phyloP scores from a whole-genome alignment of 306 rosid species.

The Ammopiptanthus mongolicus region DNA sequence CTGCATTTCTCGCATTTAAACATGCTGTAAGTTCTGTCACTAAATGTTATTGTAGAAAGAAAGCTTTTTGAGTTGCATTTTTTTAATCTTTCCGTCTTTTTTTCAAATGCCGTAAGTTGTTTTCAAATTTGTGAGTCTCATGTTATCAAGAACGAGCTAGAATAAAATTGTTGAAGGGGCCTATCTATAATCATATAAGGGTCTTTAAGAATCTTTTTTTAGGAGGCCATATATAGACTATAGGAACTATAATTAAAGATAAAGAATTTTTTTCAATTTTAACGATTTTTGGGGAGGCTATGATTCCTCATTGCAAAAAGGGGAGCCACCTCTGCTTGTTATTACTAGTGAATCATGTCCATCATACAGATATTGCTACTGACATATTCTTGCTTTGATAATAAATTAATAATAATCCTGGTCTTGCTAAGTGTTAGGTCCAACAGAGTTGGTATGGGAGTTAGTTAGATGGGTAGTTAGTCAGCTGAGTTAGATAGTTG shows the following conservation, averaged over 20 bases:
- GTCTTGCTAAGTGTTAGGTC: not conserved
- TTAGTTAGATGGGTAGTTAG: too few species aligned
- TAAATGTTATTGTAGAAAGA: not conserved
- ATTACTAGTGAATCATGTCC: conserved; percentile 16
- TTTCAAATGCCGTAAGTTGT: not conserved
- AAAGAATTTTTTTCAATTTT: not conserved
- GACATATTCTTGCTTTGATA: not conserved
- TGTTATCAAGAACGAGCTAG: not conserved
- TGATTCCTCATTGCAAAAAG: not conserved
- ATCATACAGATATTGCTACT: not conserved
- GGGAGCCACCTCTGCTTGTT: not conserved
- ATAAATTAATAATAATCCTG: not conserved
- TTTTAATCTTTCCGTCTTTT: conserved; percentile 1
- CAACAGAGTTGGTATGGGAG: too few species aligned
- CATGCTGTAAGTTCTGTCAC: conserved; percentile 63
- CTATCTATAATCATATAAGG: not conserved
- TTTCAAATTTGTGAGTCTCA: not conserved
- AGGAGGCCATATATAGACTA: not conserved
- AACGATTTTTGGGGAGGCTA: not conserved
- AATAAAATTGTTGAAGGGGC: not conserved
- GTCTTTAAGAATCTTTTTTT: not conserved
- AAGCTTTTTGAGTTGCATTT: not conserved
- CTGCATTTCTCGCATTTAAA: conserved; percentile 70
- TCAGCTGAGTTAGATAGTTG: too few species aligned
- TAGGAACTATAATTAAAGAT: not conserved